Evolutionary conservation across 1,139 yeast genomes (phyloP).

Genomic region (Saccharomyces hybrid): DNA sequence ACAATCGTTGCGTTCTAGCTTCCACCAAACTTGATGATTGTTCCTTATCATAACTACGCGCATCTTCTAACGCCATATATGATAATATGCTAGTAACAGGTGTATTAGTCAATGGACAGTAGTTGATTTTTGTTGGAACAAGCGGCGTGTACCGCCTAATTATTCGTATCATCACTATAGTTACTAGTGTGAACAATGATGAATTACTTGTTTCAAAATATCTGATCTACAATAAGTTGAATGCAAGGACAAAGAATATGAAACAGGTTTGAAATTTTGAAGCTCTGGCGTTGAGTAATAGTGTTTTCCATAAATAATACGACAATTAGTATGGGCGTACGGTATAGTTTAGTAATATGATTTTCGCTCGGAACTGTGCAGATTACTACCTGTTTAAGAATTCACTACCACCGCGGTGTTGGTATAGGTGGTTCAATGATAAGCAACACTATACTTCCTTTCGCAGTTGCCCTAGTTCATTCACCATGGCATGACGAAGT

Average conservation of each 20-base stretch:
- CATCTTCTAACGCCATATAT: no score
- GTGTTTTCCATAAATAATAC: neutral
- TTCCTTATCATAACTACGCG: no score
- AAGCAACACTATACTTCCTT: neutral
- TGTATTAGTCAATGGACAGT: neutral
- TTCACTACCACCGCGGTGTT: neutral
- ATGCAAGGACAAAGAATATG: neutral
- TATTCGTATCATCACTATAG: neutral
- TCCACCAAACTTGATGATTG: no score
- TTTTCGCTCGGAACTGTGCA: neutral
- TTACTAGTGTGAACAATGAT: neutral
- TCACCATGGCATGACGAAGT: neutral
- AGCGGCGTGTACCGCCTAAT: neutral
- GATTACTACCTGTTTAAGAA: neutral
- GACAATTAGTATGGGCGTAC: neutral
- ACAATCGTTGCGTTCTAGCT: neutral
- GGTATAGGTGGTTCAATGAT: neutral
- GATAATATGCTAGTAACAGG: neutral
- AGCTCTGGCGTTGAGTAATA: neutral
- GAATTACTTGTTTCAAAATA: neutral
- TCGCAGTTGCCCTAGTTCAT: neutral
- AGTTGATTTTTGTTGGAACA: neutral
- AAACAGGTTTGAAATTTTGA: neutral
- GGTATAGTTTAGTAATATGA: neutral
- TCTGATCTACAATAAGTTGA: neutral